These are phyloP conservation scores for Onygena corvina DNA, from an alignment of 2,329 filamentous ascomycete species.

Conservation along the genomic window DNA sequence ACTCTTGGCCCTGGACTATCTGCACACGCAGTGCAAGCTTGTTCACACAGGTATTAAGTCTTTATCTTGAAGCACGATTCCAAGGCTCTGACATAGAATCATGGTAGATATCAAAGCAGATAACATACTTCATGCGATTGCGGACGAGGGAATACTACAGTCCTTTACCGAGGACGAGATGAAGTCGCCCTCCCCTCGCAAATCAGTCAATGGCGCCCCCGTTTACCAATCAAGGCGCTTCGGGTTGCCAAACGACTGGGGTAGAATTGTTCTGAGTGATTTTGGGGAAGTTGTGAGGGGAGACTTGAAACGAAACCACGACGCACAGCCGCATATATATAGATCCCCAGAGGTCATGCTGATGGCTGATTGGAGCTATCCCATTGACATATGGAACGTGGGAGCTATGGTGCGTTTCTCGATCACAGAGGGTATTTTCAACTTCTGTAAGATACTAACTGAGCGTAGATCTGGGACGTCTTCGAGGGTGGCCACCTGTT, in stretches of 20 bases:
- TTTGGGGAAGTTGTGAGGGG: conserved; percentile 28
- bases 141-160: conserved; percentile 5
- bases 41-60: conserved; percentile 9
- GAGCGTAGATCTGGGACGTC: conserved; percentile 13
- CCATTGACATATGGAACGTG: conserved; percentile 25
- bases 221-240: conserved; percentile 30
- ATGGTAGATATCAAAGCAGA: conserved; percentile 8
- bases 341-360: conserved; percentile 24
- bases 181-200: conserved; percentile 8
- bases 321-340: conserved; percentile 31
- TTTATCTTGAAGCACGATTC: neutral
- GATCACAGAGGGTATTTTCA: neutral
- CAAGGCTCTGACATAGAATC: neutral
- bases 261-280: conserved; percentile 24
- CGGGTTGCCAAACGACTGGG: conserved; percentile 19
- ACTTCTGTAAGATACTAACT: neutral
- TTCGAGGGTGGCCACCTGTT: conserved; percentile 15
- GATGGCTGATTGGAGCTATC: conserved; percentile 19
- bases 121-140: conserved; percentile 9
- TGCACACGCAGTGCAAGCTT: conserved; percentile 9
- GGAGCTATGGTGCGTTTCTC: conserved; percentile 17
- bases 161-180: conserved; percentile 7
- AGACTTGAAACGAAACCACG: conserved; percentile 25
- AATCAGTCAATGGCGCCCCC: conserved; percentile 11
- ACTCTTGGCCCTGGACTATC: conserved; percentile 10